Conservation (phyloP, 2,329 filamentous ascomycete species). For the Xylariaceae sp. region DNA sequence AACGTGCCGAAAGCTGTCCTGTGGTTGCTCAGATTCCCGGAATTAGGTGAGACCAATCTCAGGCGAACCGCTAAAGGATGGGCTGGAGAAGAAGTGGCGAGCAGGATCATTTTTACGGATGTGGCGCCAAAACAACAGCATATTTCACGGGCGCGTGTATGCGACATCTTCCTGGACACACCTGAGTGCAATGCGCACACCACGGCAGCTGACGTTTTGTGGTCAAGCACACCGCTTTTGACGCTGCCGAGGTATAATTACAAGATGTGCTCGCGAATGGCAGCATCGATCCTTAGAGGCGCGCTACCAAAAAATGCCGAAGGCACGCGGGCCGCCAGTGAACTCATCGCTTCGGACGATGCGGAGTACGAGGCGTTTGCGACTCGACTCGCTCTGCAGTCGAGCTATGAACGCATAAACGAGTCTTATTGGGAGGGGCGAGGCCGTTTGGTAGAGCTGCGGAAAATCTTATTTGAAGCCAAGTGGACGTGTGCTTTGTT, state of each 20-base stretch:
- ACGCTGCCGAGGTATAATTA: conserved; percentile 89
- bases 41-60: conserved; percentile 83
- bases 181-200: conserved; percentile 98
- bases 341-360: conserved; percentile 75
- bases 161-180: conserved; percentile 93
- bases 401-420: conserved; percentile 52
- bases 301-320: conserved; percentile 70
- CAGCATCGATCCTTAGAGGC: conserved; percentile 86
- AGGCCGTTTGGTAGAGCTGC: conserved; percentile 73
- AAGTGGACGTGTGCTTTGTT: conserved; percentile 87
- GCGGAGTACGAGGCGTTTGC: conserved; percentile 80
- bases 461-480: conserved; percentile 75
- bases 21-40: conserved; percentile 95
- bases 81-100: conserved; percentile 81
- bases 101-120: conserved; percentile 88
- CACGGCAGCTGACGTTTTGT: conserved; percentile 91
- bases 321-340: conserved; percentile 63
- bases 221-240: conserved; percentile 90
- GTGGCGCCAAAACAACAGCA: conserved; percentile 93
- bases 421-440: conserved; percentile 49
- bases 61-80: conserved; percentile 74
- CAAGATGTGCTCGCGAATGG: conserved; percentile 99
- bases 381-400: conserved; percentile 58
- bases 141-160: conserved; percentile 84
- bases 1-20: conserved; percentile 82